phyloP scores from a whole-genome alignment of 1,139 yeast species.

The Candida gigantensis region DNA sequence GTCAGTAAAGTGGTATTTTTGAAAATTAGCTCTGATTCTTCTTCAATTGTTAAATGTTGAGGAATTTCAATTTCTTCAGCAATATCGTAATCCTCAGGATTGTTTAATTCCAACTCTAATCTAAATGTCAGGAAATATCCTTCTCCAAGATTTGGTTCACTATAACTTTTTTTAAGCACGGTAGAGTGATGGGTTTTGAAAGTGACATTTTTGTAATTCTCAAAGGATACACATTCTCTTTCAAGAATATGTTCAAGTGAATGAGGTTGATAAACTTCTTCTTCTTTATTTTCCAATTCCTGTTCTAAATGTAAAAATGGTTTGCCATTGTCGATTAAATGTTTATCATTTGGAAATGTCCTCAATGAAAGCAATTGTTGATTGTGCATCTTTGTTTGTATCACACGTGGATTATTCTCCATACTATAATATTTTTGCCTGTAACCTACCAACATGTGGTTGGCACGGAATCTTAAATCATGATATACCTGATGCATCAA shows the following conservation, averaged over 20 bases:
- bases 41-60: background rate
- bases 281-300: constrained; percentile 9
- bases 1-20: background rate
- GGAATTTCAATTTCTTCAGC: background rate
- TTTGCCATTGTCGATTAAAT: constrained; percentile 14
- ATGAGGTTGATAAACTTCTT: no score
- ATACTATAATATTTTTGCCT: constrained; percentile 45
- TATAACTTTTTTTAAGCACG: constrained; percentile 2
- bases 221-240: constrained; percentile 2
- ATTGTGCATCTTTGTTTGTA: constrained; percentile 39
- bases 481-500: constrained; percentile 14
- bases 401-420: constrained; percentile 36
- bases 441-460: constrained; percentile 36
- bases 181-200: constrained; percentile 2
- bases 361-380: constrained; percentile 44
- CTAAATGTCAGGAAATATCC: constrained; percentile 9
- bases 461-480: constrained; percentile 27
- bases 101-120: constrained; percentile 7
- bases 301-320: constrained; percentile 1
- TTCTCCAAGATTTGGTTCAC: constrained; percentile 7
- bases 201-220: constrained; percentile 2
- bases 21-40: background rate
- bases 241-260: constrained; percentile 6
- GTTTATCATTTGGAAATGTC: constrained; percentile 29
- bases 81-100: background rate